Evolutionary conservation across 441 rosid genomes (phyloP).

Genomic region (Erodium texanum): DNA sequence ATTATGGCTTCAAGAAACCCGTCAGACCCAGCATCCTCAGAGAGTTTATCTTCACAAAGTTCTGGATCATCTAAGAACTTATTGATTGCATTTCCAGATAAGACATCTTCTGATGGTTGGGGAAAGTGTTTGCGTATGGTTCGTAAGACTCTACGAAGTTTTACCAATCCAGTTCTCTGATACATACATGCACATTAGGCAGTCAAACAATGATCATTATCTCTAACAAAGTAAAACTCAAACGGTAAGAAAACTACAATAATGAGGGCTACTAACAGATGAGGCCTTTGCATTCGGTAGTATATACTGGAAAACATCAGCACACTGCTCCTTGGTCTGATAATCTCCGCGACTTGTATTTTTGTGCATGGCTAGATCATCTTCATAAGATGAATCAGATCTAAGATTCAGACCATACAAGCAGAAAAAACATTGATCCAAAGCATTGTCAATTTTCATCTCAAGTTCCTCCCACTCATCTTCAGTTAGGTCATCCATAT

Average conservation of each 20-base stretch:
- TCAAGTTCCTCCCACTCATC: conserved; percentile 92
- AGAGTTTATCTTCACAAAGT: conserved; percentile 81
- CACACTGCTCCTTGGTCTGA: conserved; percentile 96
- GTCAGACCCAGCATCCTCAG: conserved; percentile 80
- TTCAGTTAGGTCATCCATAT: conserved; percentile 46
- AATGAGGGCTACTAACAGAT: conserved; percentile 60
- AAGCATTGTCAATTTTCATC: conserved; percentile 68
- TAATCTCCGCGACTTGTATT: conserved; percentile 95
- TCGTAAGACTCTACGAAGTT: conserved; percentile 95
- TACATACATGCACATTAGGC: conserved; percentile 19
- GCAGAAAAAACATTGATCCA: conserved; percentile 98
- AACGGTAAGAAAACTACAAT: neutral
- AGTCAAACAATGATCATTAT: conserved; percentile 10
- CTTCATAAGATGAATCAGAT: conserved; percentile 83
- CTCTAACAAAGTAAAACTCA: conserved; percentile 10
- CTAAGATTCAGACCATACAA: conserved; percentile 94
- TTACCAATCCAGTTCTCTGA: conserved; percentile 90
- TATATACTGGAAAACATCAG: conserved; percentile 95
- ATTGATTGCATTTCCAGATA: conserved; percentile 73
- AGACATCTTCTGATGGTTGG: conserved; percentile 86
- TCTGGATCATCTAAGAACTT: conserved; percentile 78
- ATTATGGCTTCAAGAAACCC: conserved; percentile 69
- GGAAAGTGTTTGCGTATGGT: conserved; percentile 91
- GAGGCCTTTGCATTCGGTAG: conserved; percentile 87
- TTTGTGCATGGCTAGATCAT: conserved; percentile 82